Base-by-base conservation (phyloP, 257 asterid genomes). In the Asclepias syriaca region DNA sequence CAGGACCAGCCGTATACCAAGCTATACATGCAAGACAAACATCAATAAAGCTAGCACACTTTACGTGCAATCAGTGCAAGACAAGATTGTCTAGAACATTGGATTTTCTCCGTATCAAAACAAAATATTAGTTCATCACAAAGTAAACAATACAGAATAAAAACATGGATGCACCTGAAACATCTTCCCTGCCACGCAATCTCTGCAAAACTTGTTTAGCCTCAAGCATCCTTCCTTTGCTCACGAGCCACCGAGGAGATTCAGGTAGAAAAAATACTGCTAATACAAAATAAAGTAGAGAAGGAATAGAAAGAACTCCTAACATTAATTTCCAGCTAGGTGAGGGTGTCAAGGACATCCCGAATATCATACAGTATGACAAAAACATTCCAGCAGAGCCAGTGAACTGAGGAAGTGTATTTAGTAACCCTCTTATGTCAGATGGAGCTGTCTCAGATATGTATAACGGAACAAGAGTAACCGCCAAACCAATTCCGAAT, bases 191-290 rank as follows among this genome's bases (percentile, higher is more conserved):
- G 48, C 79, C 79, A 60, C 79, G 79, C 19, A 75, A 34, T 69
- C 49, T 68, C 74, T 75, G 74, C 74, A 75, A 27, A 34, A 75
- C 79, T 60, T 24, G 74, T 75, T 75, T 75, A 21, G 79, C 79
- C 65, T 75, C 79, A 4, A 75, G 66, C 79, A 75, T 75, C 61
- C 74, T 75, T 69, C 79, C 79, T 69, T 75, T 75, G 40, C 79
- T 75, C 54, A 75, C 79, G 5, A 75, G 79, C 79, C 79, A 75
- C 53, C 79, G 70, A 75, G 79, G 79, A 60, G 79, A 75, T 59
- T 75, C 79, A 7, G 79, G 79, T 9, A 75, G 54, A 75, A 68
- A 75, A 18, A 69, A 69, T 10, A 75, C 57, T 9, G 48, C 46
- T 57, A 57, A 56, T 21, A 60, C 48, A 43, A 51, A 70, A 66